These are phyloP conservation scores for Fibroporia radiculosa DNA, from an alignment of 768 basidiomycete species.

Conservation along the genomic window DNA sequence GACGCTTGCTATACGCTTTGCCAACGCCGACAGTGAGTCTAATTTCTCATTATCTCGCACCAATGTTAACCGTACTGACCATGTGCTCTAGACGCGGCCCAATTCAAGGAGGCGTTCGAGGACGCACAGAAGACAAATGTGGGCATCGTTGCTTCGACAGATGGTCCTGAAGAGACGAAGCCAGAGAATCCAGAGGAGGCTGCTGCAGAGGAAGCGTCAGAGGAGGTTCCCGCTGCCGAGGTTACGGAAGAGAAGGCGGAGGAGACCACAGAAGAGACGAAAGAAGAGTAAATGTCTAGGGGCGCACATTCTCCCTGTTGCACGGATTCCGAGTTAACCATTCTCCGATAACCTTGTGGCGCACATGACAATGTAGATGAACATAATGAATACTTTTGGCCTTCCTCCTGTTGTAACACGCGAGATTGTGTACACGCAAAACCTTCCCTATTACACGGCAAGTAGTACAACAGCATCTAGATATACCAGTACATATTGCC, in stretches of 20 bases:
- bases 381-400: neutral
- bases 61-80: neutral
- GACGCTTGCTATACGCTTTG: conserved; percentile 97
- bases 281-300: conserved; percentile 16
- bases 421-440: too few species aligned
- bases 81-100: conserved; percentile 53
- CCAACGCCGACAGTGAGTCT: conserved; percentile 85
- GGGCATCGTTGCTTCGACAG: conserved; percentile 25
- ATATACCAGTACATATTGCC: too few species aligned
- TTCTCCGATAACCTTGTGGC: neutral
- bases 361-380: neutral
- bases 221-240: conserved; percentile 16
- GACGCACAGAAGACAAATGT: conserved; percentile 69
- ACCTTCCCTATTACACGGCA: too few species aligned
- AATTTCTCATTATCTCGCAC: neutral
- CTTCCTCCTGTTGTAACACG: too few species aligned
- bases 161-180: conserved; percentile 20
- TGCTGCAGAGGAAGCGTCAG: conserved; percentile 15
- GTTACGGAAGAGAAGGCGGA: conserved; percentile 32
- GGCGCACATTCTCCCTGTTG: neutral
- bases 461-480: too few species aligned
- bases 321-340: neutral
- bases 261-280: conserved; percentile 19
- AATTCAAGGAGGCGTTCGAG: conserved; percentile 90
- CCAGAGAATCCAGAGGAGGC: conserved; percentile 26